Conservation (phyloP, 768 basidiomycete genomes). For the Collybia sp. region DNA sequence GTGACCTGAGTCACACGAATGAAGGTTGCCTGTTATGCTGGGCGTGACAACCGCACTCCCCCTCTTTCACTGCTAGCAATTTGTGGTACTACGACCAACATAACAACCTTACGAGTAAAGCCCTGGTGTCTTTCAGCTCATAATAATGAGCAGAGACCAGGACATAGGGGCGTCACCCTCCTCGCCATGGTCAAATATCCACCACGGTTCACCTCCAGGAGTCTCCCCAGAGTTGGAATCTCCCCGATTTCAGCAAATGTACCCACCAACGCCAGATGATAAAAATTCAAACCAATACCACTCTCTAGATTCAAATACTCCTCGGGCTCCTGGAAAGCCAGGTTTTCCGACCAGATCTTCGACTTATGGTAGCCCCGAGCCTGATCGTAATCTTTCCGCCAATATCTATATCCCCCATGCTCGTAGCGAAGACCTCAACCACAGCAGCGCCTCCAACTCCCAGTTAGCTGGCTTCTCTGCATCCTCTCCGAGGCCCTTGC, state of each 20-base stretch:
- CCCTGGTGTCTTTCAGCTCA: conserved; percentile 2
- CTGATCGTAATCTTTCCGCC: conserved; percentile 42
- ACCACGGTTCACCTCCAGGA: conserved; percentile 14
- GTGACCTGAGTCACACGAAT: too few relatives aligned
- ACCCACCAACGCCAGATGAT: conserved; percentile 9
- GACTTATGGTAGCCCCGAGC: conserved; percentile 53
- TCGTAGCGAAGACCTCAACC: conserved; percentile 72
- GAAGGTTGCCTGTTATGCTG: too few relatives aligned
- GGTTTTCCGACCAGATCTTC: conserved; percentile 60
- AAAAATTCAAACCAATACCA: conserved; percentile 26
- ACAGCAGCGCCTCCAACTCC: conserved; percentile 28
- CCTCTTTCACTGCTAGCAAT: too few relatives aligned
- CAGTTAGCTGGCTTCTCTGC: conserved; percentile 18
- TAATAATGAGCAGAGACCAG: conserved; percentile 33
- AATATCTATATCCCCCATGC: conserved; percentile 39
- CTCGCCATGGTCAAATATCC: conserved; percentile 6
- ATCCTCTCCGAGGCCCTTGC: conserved; percentile 40
- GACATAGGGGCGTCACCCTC: conserved; percentile 25
- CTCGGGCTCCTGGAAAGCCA: conserved; percentile 46
- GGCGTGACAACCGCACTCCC: too few relatives aligned
- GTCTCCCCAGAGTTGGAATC: conserved; percentile 20
- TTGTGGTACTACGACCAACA: too few relatives aligned
- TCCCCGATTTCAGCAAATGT: conserved; percentile 14
- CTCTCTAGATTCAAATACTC: conserved; percentile 23
- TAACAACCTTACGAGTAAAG: too few relatives aligned